Conservation (phyloP, 2,329 filamentous ascomycete species). For the Talaromyces sp. region DNA sequence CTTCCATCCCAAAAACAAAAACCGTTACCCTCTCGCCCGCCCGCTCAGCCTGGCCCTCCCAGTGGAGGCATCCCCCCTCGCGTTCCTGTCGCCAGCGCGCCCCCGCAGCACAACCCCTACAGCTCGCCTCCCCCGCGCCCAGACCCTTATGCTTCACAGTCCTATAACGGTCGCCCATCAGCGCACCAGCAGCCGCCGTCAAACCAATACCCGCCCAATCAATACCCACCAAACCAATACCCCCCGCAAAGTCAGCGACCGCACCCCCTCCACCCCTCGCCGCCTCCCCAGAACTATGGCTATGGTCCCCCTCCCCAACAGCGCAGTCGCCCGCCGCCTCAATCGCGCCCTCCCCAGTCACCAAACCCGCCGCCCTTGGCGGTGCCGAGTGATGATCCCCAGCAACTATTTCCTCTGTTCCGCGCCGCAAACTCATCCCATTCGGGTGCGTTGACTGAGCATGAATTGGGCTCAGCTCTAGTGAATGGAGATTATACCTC, state of each 20-base stretch:
- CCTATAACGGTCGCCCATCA: slow-evolving; percentile 23
- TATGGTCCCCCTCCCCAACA: slow-evolving; percentile 54
- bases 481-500: slow-evolving; percentile 96
- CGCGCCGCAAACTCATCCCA: slow-evolving; percentile 80
- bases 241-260: slow-evolving; percentile 16
- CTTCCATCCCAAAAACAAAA: slow-evolving; percentile 27
- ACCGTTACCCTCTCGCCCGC: slow-evolving; percentile 29
- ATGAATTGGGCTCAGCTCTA: slow-evolving; percentile 83
- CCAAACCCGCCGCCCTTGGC: slow-evolving; percentile 58
- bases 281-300: slow-evolving; percentile 52
- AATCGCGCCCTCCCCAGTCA: slow-evolving; percentile 67
- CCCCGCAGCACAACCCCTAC: slow-evolving; percentile 22
- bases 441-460: slow-evolving; percentile 80
- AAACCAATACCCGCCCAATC: slow-evolving; percentile 14
- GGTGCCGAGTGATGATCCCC: slow-evolving; percentile 54
- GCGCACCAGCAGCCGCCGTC: slow-evolving; percentile 16
- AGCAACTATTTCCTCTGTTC: slow-evolving; percentile 79
- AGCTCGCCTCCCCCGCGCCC: slow-evolving; percentile 19
- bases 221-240: slow-evolving; percentile 20
- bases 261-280: slow-evolving; percentile 45
- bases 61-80: slow-evolving; percentile 28
- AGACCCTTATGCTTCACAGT: slow-evolving; percentile 19
- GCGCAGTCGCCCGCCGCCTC: slow-evolving; percentile 58
- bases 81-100: slow-evolving; percentile 28
- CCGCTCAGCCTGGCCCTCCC: slow-evolving; percentile 16